Evolutionary conservation across 306 rosid species (phyloP), one percentile per base, ranked within the genome.

Genomic region (Boehmeria nivea): DNA sequence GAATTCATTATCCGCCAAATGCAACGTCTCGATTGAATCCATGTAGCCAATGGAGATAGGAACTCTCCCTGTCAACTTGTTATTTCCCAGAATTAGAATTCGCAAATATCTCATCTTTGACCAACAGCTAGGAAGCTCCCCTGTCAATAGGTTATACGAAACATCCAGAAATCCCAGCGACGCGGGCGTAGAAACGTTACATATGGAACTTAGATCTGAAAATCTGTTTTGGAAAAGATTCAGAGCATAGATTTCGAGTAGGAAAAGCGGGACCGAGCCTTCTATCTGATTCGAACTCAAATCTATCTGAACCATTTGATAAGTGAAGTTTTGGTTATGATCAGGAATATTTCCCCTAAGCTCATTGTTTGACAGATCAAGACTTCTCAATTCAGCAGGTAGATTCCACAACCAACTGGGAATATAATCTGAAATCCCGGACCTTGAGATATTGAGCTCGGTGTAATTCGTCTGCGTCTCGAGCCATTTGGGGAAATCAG

Each of bases 401-500:
- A 14, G 2, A 23, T 4, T 15, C 58, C 57, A 66, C 1, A 56
- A 57, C 55, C 64, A 28, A 22, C 0, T 0, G 0, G 56, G 72
- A 38, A 66, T 21, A 16, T 25, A 26, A 17, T 39, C 65, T 3
- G 18, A 9, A 46, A 66, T 25, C 8, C 12, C 27, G 15, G 42
- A 28, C 22, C 36, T 0, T 1, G 57, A 66, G 8, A 66, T 23
- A 0, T 47, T 17, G 12, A 55, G 18, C 10, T 3, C 0, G 4
- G 0, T 0, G 10, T 54, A 4, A 34, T 62, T 67, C 0, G 43
- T 47, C 6, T 70, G 70, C 2, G 65, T 63, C 36, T n/a, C 43
- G 17, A 70, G 65, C 70, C 76, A 70, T 2, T 44, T 50, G 1
- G 75, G 75, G 19, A 69, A 55, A 2, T 2, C 2, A 8, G 54